Conservation (phyloP, 164 flowering plant genomes). For the Malania oleifera region DNA sequence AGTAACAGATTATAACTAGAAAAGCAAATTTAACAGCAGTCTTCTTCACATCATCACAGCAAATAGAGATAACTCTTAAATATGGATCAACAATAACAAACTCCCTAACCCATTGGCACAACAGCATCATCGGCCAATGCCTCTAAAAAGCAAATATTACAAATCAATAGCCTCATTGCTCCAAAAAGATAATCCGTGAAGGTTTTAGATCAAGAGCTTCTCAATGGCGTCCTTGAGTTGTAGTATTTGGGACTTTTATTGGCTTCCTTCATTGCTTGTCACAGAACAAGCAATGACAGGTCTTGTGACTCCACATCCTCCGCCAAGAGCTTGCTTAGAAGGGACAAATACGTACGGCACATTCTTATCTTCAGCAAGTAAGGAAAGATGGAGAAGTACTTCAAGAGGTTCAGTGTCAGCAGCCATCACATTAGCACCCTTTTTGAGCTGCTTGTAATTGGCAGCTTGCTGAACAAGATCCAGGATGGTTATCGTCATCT, state of each 20-base stretch:
- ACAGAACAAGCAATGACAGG: slow-evolving; percentile 87
- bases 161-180: slow-evolving; percentile 34
- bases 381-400: slow-evolving; percentile 80
- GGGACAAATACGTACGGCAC: slow-evolving; percentile 83
- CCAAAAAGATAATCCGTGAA: slow-evolving; percentile 13
- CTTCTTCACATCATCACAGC: no score
- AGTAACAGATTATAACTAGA: no score
- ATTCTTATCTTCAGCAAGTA: slow-evolving; percentile 93
- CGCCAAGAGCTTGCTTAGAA: slow-evolving; percentile 87
- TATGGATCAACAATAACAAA: no score
- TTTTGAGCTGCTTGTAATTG: slow-evolving; percentile 63
- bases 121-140: slow-evolving; percentile 29
- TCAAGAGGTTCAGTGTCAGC: slow-evolving; percentile 90
- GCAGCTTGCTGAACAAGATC: slow-evolving; percentile 68
- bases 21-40: no score
- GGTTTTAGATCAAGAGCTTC: slow-evolving; percentile 51
- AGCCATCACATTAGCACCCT: slow-evolving; percentile 87
- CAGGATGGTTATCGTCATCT: slow-evolving; percentile 46
- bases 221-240: slow-evolving; percentile 76
- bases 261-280: slow-evolving; percentile 85
- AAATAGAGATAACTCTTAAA: no score
- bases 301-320: slow-evolving; percentile 89
- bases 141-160: slow-evolving; percentile 12
- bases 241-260: slow-evolving; percentile 71
- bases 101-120: slow-evolving; percentile 18